Conservation (phyloP, 2,329 filamentous ascomycete genomes). For the Claviceps sp. region DNA sequence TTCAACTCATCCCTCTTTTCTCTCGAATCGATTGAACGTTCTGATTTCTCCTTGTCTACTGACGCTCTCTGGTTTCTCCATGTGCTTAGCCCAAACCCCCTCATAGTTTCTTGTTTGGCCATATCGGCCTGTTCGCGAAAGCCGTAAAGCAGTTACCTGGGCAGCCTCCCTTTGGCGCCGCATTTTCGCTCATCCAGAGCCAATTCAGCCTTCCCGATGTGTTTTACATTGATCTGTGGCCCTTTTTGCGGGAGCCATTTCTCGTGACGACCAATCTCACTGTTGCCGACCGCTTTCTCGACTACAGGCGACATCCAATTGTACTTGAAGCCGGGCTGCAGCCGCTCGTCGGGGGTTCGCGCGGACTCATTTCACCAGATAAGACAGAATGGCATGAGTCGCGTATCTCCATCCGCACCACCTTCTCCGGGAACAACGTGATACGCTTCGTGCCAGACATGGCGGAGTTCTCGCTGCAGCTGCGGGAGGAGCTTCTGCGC, state of each 20-base stretch:
- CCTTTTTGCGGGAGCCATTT: neutral
- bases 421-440: slow-evolving; percentile 1
- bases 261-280: neutral
- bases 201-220: neutral
- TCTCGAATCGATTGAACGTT: neutral
- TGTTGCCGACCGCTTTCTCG: slow-evolving; percentile 1
- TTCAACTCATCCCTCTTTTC: neutral
- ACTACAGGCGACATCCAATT: neutral
- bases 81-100: slow-evolving; percentile 1
- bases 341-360: neutral
- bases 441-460: slow-evolving; percentile 1
- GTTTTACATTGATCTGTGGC: slow-evolving; percentile 3
- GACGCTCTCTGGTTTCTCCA: neutral
- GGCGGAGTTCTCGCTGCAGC: neutral
- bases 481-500: neutral
- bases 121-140: neutral
- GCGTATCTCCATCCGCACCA: neutral
- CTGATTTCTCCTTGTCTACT: neutral
- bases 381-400: slow-evolving; percentile 2
- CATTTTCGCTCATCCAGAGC: neutral
- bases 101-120: slow-evolving; percentile 1
- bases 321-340: neutral
- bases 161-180: neutral
- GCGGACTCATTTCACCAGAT: neutral
- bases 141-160: neutral